Evolutionary conservation across 2,329 filamentous ascomycete species (phyloP).

Genomic region (Fusarium newnesense): DNA sequence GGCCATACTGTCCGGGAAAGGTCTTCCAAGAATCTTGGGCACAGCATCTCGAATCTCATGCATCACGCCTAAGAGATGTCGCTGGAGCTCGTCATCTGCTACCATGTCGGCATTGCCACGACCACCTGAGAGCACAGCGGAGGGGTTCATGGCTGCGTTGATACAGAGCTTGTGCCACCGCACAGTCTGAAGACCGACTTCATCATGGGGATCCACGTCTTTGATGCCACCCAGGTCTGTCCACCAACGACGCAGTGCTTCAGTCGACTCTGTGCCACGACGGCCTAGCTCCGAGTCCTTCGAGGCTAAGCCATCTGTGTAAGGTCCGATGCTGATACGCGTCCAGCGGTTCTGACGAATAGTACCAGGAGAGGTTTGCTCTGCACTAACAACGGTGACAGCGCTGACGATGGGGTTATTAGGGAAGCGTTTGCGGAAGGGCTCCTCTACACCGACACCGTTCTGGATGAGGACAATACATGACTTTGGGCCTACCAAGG

Average conservation of each 20-base stretch:
- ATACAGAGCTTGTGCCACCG: constrained; percentile 83
- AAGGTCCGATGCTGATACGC: constrained; percentile 75
- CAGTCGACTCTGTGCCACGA: constrained; percentile 56
- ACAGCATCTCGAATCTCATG: constrained; percentile 74
- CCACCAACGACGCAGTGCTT: constrained; percentile 64
- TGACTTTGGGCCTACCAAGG: constrained; percentile 64
- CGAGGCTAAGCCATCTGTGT: constrained; percentile 61
- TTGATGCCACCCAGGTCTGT: constrained; percentile 66
- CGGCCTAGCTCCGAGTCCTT: constrained; percentile 46
- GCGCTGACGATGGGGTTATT: constrained; percentile 70
- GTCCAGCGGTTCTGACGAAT: constrained; percentile 81
- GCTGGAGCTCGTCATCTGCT: constrained; percentile 68
- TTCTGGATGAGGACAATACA: constrained; percentile 77
- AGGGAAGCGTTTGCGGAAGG: constrained; percentile 72
- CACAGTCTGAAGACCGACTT: constrained; percentile 74
- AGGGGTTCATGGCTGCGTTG: constrained; percentile 80
- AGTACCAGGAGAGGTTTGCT: constrained; percentile 70
- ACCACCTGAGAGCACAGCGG: constrained; percentile 73
- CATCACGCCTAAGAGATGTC: constrained; percentile 74
- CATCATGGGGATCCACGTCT: constrained; percentile 72
- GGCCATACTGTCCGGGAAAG: constrained; percentile 68
- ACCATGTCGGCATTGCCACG: constrained; percentile 74
- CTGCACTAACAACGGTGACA: constrained; percentile 76
- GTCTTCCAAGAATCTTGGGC: constrained; percentile 69
- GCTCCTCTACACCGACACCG: constrained; percentile 75